A percentile compares a stretch with the other conserved stretches of the same genome.
phyloP scores from a whole-genome alignment of 2,329 filamentous ascomycete species.

The Blumeriella jaapii region DNA sequence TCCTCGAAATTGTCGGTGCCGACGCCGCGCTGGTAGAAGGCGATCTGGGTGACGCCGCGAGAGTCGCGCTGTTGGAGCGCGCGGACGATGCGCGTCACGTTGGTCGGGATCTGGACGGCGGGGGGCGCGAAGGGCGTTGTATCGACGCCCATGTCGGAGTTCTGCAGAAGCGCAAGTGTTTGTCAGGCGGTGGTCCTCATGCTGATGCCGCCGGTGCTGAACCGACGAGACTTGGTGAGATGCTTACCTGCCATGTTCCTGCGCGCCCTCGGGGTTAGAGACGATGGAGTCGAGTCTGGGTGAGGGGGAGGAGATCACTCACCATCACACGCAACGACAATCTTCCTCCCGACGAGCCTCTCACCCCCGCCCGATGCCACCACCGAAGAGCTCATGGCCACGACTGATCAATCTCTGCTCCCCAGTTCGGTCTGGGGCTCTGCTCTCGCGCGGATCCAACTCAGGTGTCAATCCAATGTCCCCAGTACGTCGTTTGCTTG shows the following conservation, averaged over 20 bases:
- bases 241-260: conserved; percentile 19
- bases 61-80: conserved; percentile 33
- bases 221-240: no score
- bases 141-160: conserved; percentile 14
- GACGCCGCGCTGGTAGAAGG: conserved; percentile 48
- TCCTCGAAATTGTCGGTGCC: conserved; percentile 41
- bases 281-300: no score
- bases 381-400: conserved; percentile 6
- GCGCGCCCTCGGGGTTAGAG: no score
- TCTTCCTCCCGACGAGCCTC: conserved; percentile 14
- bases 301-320: conserved; percentile 1
- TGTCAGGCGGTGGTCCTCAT: background rate
- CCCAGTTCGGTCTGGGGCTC: background rate
- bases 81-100: conserved; percentile 47
- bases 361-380: background rate
- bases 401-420: conserved; percentile 1
- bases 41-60: conserved; percentile 42
- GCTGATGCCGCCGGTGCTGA: no score
- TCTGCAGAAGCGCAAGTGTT: conserved; percentile 7
- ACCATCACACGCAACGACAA: conserved; percentile 19
- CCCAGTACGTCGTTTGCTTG: no score
- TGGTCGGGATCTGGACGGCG: conserved; percentile 33
- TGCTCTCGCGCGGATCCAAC: no score
- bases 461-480: no score
- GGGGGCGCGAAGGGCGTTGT: conserved; percentile 6